A percentile compares a stretch with the other conserved stretches of the same genome.
Conservation (phyloP, 495 filamentous ascomycete genomes). For the Daldinia caldariorum region DNA sequence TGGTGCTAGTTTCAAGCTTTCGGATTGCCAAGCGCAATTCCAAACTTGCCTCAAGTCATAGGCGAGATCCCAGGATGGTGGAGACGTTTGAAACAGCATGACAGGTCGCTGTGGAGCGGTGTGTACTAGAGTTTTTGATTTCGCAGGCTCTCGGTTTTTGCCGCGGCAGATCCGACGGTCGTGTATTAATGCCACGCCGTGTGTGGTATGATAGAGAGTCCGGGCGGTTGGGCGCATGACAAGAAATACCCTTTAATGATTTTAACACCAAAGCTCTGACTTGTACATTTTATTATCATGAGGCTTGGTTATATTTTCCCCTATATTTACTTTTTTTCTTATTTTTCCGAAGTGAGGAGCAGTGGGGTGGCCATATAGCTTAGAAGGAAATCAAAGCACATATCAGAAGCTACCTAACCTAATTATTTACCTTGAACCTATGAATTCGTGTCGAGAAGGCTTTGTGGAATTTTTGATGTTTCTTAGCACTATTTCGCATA, state of each 20-base stretch:
- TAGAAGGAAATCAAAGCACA: constrained; percentile 41
- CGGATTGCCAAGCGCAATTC: constrained; percentile 58
- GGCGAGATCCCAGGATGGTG: constrained; percentile 18
- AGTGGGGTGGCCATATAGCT: constrained; percentile 40
- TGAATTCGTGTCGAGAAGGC: not conserved
- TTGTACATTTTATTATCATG: constrained; percentile 37
- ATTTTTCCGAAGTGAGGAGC: constrained; percentile 31
- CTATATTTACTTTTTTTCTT: constrained; percentile 22
- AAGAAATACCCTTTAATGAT: constrained; percentile 42
- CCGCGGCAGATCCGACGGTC: constrained; percentile 16
- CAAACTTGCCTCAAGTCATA: constrained; percentile 34
- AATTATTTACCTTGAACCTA: constrained; percentile 8
- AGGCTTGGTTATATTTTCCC: constrained; percentile 31
- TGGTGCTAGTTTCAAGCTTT: constrained; percentile 48
- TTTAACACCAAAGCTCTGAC: constrained; percentile 37
- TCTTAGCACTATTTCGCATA: no score
- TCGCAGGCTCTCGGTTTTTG: constrained; percentile 36
- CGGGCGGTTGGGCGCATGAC: constrained; percentile 36
- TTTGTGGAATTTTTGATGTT: not conserved
- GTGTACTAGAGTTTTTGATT: constrained; percentile 24
- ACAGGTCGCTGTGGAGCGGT: constrained; percentile 17
- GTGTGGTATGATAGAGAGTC: constrained; percentile 42
- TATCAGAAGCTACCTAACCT: constrained; percentile 27
- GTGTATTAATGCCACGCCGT: constrained; percentile 38
- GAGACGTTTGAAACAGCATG: constrained; percentile 23